Evolutionary conservation across 2,329 filamentous ascomycete genomes (phyloP).

Genomic region (Colletotrichum aenigma): DNA sequence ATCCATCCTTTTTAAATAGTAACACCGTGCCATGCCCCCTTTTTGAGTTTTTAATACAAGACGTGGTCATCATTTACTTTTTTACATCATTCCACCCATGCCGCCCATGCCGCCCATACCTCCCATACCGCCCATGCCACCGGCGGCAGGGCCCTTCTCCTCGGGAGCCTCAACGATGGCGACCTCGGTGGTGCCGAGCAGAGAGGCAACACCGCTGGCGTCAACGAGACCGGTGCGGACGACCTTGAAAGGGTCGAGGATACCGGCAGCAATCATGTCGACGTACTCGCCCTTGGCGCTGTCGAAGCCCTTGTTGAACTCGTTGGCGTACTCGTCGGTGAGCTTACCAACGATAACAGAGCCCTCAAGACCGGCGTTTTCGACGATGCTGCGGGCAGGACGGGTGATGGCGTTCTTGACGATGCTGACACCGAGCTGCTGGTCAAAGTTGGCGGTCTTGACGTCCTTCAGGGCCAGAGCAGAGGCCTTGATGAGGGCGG

Average conservation of each 20-base stretch:
- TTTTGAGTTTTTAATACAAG: slow-evolving; percentile 28
- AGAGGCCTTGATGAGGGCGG: slow-evolving; percentile 95
- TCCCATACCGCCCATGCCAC: slow-evolving; percentile 49
- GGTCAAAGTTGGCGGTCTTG: slow-evolving; percentile 96
- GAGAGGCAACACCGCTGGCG: slow-evolving; percentile 92
- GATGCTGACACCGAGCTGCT: slow-evolving; percentile 97
- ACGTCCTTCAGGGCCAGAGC: slow-evolving; percentile 83
- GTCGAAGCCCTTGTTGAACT: slow-evolving; percentile 99
- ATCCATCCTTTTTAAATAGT: slow-evolving; percentile 37
- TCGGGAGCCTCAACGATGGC: slow-evolving; percentile 96
- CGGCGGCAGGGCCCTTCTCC: slow-evolving; percentile 71
- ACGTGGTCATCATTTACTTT: slow-evolving; percentile 23
- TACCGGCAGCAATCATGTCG: slow-evolving; percentile 97
- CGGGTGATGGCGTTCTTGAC: slow-evolving; percentile 98
- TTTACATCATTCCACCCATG: slow-evolving; percentile 69
- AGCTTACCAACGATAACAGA: slow-evolving; percentile 98
- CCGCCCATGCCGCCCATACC: slow-evolving; percentile 73
- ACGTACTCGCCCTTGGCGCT: slow-evolving; percentile 97
- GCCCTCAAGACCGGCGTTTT: slow-evolving; percentile 96
- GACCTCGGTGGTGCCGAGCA: slow-evolving; percentile 97
- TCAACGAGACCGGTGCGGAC: slow-evolving; percentile 95
- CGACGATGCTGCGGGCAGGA: slow-evolving; percentile 92
- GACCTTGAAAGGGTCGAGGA: slow-evolving; percentile 99
- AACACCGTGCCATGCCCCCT: slow-evolving; percentile 57
- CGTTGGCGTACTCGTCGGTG: slow-evolving; percentile 85